Evolutionary conservation across 2,329 filamentous ascomycete genomes (phyloP), one percentile per base, ranked within the genome.

Genomic region (Lecanicillium sp.): DNA sequence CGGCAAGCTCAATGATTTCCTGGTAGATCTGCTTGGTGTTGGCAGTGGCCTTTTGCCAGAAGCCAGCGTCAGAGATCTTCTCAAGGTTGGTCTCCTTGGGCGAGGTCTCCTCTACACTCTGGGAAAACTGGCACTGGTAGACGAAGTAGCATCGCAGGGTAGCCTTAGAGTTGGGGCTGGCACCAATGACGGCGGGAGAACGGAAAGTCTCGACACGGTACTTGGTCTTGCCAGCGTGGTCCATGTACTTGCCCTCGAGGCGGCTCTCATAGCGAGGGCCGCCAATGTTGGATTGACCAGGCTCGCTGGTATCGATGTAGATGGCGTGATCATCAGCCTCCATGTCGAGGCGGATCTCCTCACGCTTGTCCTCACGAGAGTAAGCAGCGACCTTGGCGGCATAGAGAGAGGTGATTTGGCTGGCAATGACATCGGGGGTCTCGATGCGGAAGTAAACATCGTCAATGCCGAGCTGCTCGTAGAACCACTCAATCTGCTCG

Each of bases 131-230:
- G 63, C 90, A 95, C 63, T 95, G 86, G 70, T 98, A 98, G 50
- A 98, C 88, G 58, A 98, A 98, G 70, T 98, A 98, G 70, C 92
- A 98, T 45, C 92, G 84, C 40, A 98, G 71, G 39, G 90, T 86
- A 42, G 90, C 80, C 54, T 88, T 83, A 41, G 83, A 80, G 44
- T 77, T 74, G 32, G 78, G 66, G 32, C 67, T 63, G 43, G 70
- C 73, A 8, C 85, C 85, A 30, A 96, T 71, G 22, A 82, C 78
- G 45, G 84, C 89, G 4, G 85, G 82, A 3, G 92, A 95, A 45
- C 92, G 82, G 78, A 98, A 98, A 16, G 90, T 95, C 72, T 98
- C 92, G 25, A 98, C 87, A 37, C 92, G 85, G 70, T 94, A 98
- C 58, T 83, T 81, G 52, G 71, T 72, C 18, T 76, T 73, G 50